Percentiles rank a stretch among this genome's conserved stretches.
phyloP scores from a whole-genome alignment of 352 stramenopile species.

The Phytophthora sojae region DNA sequence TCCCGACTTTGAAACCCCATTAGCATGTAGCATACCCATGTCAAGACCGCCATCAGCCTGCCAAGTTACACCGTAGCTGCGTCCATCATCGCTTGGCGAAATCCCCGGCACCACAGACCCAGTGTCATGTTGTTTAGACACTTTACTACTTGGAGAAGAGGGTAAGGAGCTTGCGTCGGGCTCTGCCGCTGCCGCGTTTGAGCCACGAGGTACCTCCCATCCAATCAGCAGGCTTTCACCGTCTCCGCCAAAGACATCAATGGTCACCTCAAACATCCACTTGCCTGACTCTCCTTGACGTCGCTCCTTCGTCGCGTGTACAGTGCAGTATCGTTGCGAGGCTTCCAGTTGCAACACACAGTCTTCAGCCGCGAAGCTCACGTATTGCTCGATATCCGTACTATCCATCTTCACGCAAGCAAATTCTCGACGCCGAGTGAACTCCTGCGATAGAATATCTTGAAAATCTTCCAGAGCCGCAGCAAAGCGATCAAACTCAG shows the following conservation, averaged over 20 bases:
- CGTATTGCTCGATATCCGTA: constrained; percentile 50
- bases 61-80: constrained; percentile 78
- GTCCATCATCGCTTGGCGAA: constrained; percentile 57
- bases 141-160: constrained; percentile 10
- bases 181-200: not conserved
- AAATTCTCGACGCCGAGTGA: constrained; percentile 70
- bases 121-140: not conserved
- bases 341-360: constrained; percentile 74
- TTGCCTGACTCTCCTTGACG: constrained; percentile 74
- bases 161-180: not conserved
- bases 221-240: constrained; percentile 80
- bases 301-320: constrained; percentile 74
- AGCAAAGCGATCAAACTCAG: constrained; percentile 47
- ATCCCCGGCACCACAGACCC: constrained; percentile 61
- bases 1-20: constrained; percentile 71
- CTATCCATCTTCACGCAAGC: constrained; percentile 80
- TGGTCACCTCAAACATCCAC: constrained; percentile 82
- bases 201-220: constrained; percentile 70
- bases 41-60: constrained; percentile 76
- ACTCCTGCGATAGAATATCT: constrained; percentile 66
- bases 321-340: constrained; percentile 74
- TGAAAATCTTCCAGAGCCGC: constrained; percentile 58
- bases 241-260: constrained; percentile 64
- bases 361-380: constrained; percentile 83
- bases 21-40: constrained; percentile 79